A percentile compares a stretch with the other conserved stretches of the same genome.
Conservation (phyloP, 192 early-diverging fungal genomes). For the Coemansia sp. region DNA sequence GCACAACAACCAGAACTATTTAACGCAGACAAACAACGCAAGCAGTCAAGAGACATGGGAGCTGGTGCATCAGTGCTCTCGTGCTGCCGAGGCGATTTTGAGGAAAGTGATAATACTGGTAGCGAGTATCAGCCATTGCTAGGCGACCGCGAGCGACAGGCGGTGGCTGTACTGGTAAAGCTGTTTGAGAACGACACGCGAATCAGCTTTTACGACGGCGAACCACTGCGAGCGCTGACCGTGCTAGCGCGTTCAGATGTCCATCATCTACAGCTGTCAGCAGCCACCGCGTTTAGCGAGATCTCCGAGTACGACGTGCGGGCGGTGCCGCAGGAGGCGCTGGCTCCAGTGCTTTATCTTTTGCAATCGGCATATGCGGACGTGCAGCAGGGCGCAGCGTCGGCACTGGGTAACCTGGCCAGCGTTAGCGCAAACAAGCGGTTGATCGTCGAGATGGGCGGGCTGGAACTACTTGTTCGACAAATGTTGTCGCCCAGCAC, state of each 20-base stretch:
- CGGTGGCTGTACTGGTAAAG: conserved; percentile 34
- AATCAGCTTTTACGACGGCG: conserved; percentile 72
- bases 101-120: neutral
- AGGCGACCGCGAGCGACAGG: conserved; percentile 30
- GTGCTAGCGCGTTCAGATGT: conserved; percentile 82
- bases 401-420: conserved; percentile 85
- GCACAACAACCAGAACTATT: neutral
- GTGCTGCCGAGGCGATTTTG: neutral
- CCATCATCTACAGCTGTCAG: conserved; percentile 79
- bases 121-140: conserved; percentile 35
- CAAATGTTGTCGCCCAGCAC: conserved; percentile 83
- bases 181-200: conserved; percentile 46
- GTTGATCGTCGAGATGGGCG: conserved; percentile 80
- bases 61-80: neutral
- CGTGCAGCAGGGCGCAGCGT: conserved; percentile 80
- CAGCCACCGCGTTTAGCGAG: conserved; percentile 85
- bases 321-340: conserved; percentile 68
- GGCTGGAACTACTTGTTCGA: conserved; percentile 78
- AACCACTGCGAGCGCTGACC: conserved; percentile 70
- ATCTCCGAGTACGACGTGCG: conserved; percentile 85
- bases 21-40: neutral
- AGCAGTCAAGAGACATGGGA: conserved; percentile 2
- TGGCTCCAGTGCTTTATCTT: conserved; percentile 79
- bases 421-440: conserved; percentile 76
- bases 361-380: conserved; percentile 80